Evolutionary conservation across 495 filamentous ascomycete genomes (phyloP).

Genomic region (Hyaloscypha bicolor): DNA sequence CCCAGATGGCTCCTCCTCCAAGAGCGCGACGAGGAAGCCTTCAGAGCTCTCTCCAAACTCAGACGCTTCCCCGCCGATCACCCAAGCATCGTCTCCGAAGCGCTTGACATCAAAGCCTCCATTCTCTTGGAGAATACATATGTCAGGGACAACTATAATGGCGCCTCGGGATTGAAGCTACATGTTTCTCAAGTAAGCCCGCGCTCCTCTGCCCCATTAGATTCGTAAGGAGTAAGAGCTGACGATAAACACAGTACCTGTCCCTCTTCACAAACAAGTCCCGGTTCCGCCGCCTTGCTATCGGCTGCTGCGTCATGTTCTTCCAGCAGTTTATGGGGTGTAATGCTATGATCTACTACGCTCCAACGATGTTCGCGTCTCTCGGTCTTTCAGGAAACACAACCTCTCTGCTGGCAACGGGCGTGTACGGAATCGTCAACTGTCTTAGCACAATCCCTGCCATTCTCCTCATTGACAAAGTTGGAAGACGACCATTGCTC

Average conservation of each 20-base stretch:
- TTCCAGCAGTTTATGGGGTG: slow-evolving; percentile 58
- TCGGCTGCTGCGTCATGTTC: slow-evolving; percentile 53
- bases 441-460: slow-evolving; percentile 60
- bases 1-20: slow-evolving; percentile 61
- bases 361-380: slow-evolving; percentile 54
- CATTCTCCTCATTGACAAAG: slow-evolving; percentile 62
- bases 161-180: slow-evolving; percentile 20
- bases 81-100: slow-evolving; percentile 69
- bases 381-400: slow-evolving; percentile 66
- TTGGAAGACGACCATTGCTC: slow-evolving; percentile 56
- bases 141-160: neutral
- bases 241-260: slow-evolving; percentile 10
- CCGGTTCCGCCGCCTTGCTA: slow-evolving; percentile 57
- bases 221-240: neutral
- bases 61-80: slow-evolving; percentile 60
- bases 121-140: slow-evolving; percentile 68
- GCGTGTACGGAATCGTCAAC: slow-evolving; percentile 46
- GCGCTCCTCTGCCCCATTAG: neutral
- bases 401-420: slow-evolving; percentile 50
- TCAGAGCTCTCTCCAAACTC: slow-evolving; percentile 53
- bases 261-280: slow-evolving; percentile 21
- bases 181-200: slow-evolving; percentile 41
- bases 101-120: slow-evolving; percentile 77
- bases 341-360: slow-evolving; percentile 34
- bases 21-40: slow-evolving; percentile 49